Base-by-base conservation (phyloP, 495 filamentous ascomycete species). In the Tuber umbilicatum region DNA sequence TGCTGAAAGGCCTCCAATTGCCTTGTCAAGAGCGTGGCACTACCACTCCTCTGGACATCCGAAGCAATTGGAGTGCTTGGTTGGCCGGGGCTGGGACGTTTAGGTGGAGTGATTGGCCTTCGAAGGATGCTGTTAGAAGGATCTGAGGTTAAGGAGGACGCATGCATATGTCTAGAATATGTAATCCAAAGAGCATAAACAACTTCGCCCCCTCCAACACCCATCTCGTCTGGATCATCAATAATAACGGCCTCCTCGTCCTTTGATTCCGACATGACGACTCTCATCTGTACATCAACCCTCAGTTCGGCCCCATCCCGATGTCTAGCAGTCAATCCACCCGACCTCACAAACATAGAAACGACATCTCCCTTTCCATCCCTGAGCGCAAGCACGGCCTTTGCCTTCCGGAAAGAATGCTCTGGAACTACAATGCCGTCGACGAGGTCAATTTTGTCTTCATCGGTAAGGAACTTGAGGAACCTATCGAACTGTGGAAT, bases 371-470 rank as follows among this genome's bases (percentile, higher is more conserved):
- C 88, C 60, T 90, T 92, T 31, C 91, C 92, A 78, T 97, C 92
- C 70, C 91, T 89, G 69, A 97, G 85, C 7, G 92, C 90, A 23
- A 97, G 87, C 69, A 96, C 87, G 1, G 92, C 93, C 76, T 93
- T 88, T 21, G 95, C 96, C 71, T 94, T 91, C 50, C 96, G 89
- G 83, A 98, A 98, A 75, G 91, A 95, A 82, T 97, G 93, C 84
- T 99, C 95, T 7, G 95, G 96, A 71, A 99, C 90, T 41, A 99
- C 94, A 72, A 98, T 93, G n/a, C 95, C 96, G 82, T 99, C 96
- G 23, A 91, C 87, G 31, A 97, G 86, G 37, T 87, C 85, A 70
- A 97, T 86, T 64, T 92, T 88, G 77, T 98, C 94, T 80, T 97
- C 93, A 73, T 97, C 92, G 5, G 89, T 92, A 71, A 99, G 86